Evolutionary conservation across 208 protist genomes (phyloP).

Genomic region (Eutreptiella sp.): DNA sequence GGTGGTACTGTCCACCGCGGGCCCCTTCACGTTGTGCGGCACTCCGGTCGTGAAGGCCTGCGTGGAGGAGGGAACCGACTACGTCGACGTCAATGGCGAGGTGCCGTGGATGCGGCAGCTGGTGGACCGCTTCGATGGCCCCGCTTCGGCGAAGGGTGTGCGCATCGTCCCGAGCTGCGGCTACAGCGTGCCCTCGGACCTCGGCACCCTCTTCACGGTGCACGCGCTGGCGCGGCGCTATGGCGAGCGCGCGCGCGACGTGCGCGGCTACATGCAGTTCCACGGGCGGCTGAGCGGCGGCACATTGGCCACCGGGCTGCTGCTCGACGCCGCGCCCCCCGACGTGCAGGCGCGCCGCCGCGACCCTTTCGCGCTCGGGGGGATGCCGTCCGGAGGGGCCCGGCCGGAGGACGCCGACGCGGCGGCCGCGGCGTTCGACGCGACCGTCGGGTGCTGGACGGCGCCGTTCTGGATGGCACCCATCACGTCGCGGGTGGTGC

Average conservation of each 20-base stretch:
- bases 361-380: constrained; percentile 45
- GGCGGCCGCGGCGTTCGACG: constrained; percentile 55
- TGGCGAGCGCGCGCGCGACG: constrained; percentile 34
- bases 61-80: constrained; percentile 62
- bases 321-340: constrained; percentile 23
- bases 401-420: constrained; percentile 28
- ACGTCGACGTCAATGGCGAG: constrained; percentile 83
- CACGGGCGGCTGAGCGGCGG: constrained; percentile 49
- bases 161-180: constrained; percentile 66
- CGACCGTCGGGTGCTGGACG: constrained; percentile 39
- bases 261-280: constrained; percentile 44
- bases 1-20: constrained; percentile 60
- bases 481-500: constrained; percentile 63
- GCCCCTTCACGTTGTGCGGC: constrained; percentile 68
- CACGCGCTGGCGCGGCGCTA: constrained; percentile 39
- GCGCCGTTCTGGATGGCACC: constrained; percentile 54
- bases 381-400: constrained; percentile 35
- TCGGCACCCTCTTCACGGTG: constrained; percentile 62
- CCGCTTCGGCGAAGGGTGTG: constrained; percentile 51
- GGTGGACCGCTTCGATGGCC: constrained; percentile 54
- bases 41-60: constrained; percentile 76
- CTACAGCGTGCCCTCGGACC: constrained; percentile 69
- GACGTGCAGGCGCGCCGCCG: constrained; percentile 34
- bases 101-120: constrained; percentile 61
- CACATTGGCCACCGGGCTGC: constrained; percentile 50